Evolutionary conservation across 805 yeast genomes (phyloP).

Genomic region (Cyberlindnera galapagoensis): DNA sequence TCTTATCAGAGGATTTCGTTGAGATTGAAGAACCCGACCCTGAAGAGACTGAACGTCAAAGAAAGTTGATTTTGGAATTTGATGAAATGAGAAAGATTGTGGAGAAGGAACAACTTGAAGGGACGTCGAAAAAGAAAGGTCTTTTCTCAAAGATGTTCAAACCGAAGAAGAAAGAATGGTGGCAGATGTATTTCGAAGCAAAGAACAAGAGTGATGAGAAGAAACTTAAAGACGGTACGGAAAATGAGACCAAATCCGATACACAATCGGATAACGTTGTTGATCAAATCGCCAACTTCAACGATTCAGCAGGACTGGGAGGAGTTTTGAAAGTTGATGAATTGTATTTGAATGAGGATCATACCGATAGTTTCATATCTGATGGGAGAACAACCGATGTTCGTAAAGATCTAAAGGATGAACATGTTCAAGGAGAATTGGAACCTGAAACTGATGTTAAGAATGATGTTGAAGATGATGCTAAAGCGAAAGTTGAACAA

Average conservation of each 20-base stretch:
- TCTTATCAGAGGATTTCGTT: slow-evolving; percentile 82
- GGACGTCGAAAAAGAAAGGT: slow-evolving; percentile 26
- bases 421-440: not conserved
- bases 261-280: not conserved
- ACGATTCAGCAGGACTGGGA: slow-evolving; percentile 4
- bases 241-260: not conserved
- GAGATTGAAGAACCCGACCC: slow-evolving; percentile 97
- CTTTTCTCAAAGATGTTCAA: slow-evolving; percentile 41
- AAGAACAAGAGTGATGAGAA: slow-evolving; percentile 14
- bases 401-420: slow-evolving; percentile 1
- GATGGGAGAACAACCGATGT: slow-evolving; percentile 5
- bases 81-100: slow-evolving; percentile 73
- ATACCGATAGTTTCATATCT: not conserved
- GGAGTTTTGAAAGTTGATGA: not conserved
- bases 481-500: not conserved
- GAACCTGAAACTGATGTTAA: not conserved
- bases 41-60: slow-evolving; percentile 74
- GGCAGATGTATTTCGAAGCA: slow-evolving; percentile 32
- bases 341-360: not conserved
- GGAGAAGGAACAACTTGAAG: slow-evolving; percentile 35
- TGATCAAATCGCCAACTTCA: slow-evolving; percentile 1
- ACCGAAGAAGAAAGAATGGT: slow-evolving; percentile 52
- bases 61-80: slow-evolving; percentile 76
- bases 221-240: no score
- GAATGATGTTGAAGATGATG: not conserved